These are phyloP conservation scores for Asterionellopsis glacialis DNA, from an alignment of 108 stramenopile species.

Conservation along the genomic window DNA sequence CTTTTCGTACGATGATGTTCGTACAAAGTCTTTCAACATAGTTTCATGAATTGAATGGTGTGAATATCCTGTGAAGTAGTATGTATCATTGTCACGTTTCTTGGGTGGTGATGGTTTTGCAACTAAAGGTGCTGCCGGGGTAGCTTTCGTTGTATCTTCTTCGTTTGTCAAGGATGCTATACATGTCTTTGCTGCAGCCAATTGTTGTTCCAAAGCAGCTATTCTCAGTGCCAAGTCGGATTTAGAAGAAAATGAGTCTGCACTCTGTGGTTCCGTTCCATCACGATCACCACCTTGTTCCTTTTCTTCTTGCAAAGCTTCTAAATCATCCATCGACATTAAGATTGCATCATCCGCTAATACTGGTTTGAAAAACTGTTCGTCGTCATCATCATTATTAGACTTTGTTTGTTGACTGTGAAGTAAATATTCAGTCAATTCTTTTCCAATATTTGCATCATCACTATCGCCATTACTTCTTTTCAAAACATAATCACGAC, in stretches of 20 bases:
- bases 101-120: neutral
- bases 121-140: neutral
- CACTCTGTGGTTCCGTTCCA: neutral
- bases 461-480: conserved; percentile 10
- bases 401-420: too few relatives aligned
- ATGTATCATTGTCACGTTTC: conserved; percentile 39
- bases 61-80: conserved; percentile 72
- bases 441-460: conserved; percentile 11
- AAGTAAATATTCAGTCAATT: conserved; percentile 14
- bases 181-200: conserved; percentile 25
- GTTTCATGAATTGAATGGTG: conserved; percentile 84
- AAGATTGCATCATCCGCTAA: conserved; percentile 43
- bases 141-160: conserved; percentile 8
- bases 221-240: conserved; percentile 9
- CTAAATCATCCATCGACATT: conserved; percentile 45
- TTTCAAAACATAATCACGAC: conserved; percentile 28
- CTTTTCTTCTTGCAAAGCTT: conserved; percentile 25
- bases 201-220: conserved; percentile 27
- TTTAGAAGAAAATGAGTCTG: conserved; percentile 6
- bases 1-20: conserved; percentile 58
- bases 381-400: conserved; percentile 19
- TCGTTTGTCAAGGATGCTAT: conserved; percentile 36
- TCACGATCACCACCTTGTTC: conserved; percentile 8
- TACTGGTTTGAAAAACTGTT: conserved; percentile 35
- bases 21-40: conserved; percentile 74